Evolutionary conservation across 1,284 basidiomycete species (phyloP), one percentile per base, ranked within the genome.

Genomic region (Ustilago trichophora): DNA sequence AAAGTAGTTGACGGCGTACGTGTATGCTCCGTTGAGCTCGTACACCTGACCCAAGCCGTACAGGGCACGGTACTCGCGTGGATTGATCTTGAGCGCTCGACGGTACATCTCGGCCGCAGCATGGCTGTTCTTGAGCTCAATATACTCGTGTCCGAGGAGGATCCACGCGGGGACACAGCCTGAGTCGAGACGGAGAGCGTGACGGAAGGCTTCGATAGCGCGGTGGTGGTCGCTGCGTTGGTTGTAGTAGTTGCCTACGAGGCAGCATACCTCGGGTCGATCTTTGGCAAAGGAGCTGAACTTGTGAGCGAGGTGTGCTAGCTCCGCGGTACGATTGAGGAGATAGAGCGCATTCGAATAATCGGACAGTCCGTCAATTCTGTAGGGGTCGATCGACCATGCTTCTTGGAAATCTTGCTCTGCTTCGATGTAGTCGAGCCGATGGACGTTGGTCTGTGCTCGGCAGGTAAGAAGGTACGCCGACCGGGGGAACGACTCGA

Each of bases 101-200:
- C 96, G 87, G 83, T 98, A 99, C 24, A 93, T 92, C 83, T 98
- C 96, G 51, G 98, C 95, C 1, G 96, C 96, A 3, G 96, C 95
- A 84, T 98, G 94, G 15, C 92, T 92, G 83, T 99, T 98, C 83
- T 98, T 98, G 87, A 98, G 88, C 84, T 98, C 96, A 50, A 98
- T 90, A 78, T 93, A 98, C 82, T 98, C 96, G 82, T 98, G 96
- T 0, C 96, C 96, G 89, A 99, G 93, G 63, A 98, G 83, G n/a
- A 95, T 98, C 96, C 96, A 99, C 4, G 96, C 96, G 3, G 92
- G 90, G 19, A 98, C 85, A 82, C 94, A 98, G 6, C 91, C 93
- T 63, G 91, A 87, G 82, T 99, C 95, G 44, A 99, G 87, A 74
- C 94, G 90, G 16, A 95, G 91, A 9, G 95, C 94, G 55, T 94